Evolutionary conservation across 2,329 filamentous ascomycete genomes (phyloP), one percentile per base, ranked within the genome.

Genomic region (Myriosclerotinia scirpicola): DNA sequence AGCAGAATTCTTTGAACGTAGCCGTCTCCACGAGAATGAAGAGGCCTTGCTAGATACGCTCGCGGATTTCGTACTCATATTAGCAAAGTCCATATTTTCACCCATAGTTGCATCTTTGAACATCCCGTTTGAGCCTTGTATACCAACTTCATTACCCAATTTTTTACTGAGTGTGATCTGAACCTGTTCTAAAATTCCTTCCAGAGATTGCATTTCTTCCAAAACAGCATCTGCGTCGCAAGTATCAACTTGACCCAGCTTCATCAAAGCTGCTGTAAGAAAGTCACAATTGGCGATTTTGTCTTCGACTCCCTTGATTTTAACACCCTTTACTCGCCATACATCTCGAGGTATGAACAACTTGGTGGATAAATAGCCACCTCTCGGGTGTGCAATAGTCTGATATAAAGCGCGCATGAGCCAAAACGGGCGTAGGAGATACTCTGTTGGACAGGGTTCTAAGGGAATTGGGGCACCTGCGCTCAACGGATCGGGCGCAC

Each of bases 381-480:
- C 95, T 34, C 92, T 88, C 2, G 94, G 92, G 75, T 99, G 94
- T 22, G 89, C 90, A 54, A 99, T 87, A 0, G 93, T 97, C 77
- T 97, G 92, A 76, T 95, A 96, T 36, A 99, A 83, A 69, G 91
- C 93, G 65, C 95, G 88, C 92, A 99, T 97, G 54, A 99, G 83
- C 95, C 95, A 99, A 78, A 97, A 99, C 2, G 95, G 96, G 26
- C 95, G 88, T n/a, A 98, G 83, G 73, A 97, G 84, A 68, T 90
- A 89, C 52, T 96, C 92, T 46, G 90, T 91, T 0, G 95, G 95
- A 76, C 96, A 99, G 3, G 95, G 91, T 75, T 99, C 95, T 6
- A 99, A 83, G 0, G 92, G 87, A 30, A 89, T 84, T 15, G 93
- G 93, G 1, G 87, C 85, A 71, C 92, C 88, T 0, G 81, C 75